These are phyloP conservation scores for Candida sanyaensis DNA, from an alignment of 1,139 yeast species.

Conservation along the genomic window DNA sequence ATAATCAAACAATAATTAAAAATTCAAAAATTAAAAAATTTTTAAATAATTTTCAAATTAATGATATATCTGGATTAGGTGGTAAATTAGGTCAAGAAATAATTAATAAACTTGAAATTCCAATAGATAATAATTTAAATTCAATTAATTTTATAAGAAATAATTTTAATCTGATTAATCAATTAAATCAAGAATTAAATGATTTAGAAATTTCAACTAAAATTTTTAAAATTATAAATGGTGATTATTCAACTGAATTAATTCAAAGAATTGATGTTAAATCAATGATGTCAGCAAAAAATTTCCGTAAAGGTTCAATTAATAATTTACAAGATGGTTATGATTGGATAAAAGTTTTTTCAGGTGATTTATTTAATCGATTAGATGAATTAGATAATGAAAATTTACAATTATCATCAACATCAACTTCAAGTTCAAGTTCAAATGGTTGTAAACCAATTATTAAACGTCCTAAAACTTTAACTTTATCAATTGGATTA, in stretches of 20 bases:
- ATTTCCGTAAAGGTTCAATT: constrained; percentile 58
- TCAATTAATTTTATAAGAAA: constrained; percentile 53
- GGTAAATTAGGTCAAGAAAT: constrained; percentile 82
- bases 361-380: constrained; percentile 76
- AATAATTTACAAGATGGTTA: constrained; percentile 55
- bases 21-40: constrained; percentile 52
- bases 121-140: constrained; percentile 26
- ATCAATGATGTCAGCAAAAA: constrained; percentile 88
- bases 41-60: constrained; percentile 59
- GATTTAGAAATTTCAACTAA: constrained; percentile 41
- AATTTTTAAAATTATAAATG: constrained; percentile 65
- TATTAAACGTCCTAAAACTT: constrained; percentile 53
- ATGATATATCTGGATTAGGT: constrained; percentile 88
- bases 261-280: constrained; percentile 64
- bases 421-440: constrained; percentile 23
- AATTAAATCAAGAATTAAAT: constrained; percentile 31
- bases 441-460: constrained; percentile 17
- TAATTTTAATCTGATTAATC: constrained; percentile 28
- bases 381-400: constrained; percentile 79
- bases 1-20: constrained; percentile 76
- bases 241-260: constrained; percentile 55
- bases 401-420: constrained; percentile 31
- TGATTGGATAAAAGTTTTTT: constrained; percentile 82
- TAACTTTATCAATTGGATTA: constrained; percentile 36
- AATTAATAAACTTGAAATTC: constrained; percentile 43